phyloP scores from a whole-genome alignment of 768 basidiomycete species.

The Sarcomyxa edulis region DNA sequence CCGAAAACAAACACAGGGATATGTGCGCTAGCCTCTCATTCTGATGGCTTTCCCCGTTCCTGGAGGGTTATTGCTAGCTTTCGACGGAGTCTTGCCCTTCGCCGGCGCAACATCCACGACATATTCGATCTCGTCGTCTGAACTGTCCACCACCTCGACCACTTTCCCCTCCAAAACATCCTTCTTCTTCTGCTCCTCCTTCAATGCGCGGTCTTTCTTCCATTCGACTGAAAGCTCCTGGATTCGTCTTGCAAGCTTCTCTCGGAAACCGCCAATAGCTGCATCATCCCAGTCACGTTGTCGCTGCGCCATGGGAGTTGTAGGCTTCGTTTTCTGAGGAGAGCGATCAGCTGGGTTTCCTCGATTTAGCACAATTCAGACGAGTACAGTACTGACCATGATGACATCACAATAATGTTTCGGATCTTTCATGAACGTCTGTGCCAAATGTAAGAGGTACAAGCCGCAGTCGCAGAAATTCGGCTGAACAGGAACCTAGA shows the following conservation, averaged over 20 bases:
- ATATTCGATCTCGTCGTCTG: conserved; percentile 11
- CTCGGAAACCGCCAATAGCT: conserved; percentile 41
- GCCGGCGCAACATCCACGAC: conserved; percentile 5
- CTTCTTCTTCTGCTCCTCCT: conserved; percentile 32
- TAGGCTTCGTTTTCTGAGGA: conserved; percentile 12
- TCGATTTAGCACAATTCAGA: conserved; percentile 3
- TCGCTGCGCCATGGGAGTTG: conserved; percentile 30
- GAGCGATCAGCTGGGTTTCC: conserved; percentile 1
- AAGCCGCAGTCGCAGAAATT: conserved; percentile 93
- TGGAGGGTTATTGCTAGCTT: too few relatives aligned
- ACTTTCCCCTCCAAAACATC: conserved; percentile 23
- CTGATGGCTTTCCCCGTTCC: too few relatives aligned
- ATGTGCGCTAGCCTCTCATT: too few relatives aligned
- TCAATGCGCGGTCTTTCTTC: conserved; percentile 38
- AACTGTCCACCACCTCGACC: conserved; percentile 14
- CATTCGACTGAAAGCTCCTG: conserved; percentile 46
- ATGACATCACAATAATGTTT: conserved; percentile 45
- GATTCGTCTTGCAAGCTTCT: conserved; percentile 37
- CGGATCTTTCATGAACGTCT: conserved; percentile 69
- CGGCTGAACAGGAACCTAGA: conserved; percentile 80
- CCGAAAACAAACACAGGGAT: too few relatives aligned
- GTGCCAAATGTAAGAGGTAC: conserved; percentile 84
- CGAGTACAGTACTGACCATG: conserved; percentile 23
- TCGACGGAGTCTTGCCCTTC: neutral
- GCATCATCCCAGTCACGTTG: conserved; percentile 48